These are phyloP conservation scores for Fusarium austroafricanum DNA, from an alignment of 2,329 filamentous ascomycete genomes.

Conservation along the genomic window DNA sequence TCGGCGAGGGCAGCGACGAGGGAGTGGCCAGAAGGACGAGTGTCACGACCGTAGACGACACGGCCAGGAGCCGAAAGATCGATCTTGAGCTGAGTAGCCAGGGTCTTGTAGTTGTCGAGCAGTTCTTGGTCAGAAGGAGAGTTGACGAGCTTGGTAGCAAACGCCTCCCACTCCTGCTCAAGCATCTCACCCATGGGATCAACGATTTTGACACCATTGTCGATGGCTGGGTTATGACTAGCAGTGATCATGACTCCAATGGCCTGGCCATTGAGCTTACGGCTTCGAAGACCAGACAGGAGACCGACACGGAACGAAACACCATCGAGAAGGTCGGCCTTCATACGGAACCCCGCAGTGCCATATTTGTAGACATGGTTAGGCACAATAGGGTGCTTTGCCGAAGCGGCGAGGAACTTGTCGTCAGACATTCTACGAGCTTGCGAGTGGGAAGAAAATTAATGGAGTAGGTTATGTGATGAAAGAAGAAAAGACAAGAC, in stretches of 20 bases:
- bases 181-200: constrained; percentile 99
- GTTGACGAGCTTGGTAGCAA: constrained; percentile 92
- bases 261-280: constrained; percentile 87
- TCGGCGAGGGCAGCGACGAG: constrained; percentile 83
- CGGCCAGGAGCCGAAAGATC: constrained; percentile 76
- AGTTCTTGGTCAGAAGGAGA: constrained; percentile 79
- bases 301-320: constrained; percentile 94
- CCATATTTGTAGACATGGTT: constrained; percentile 72
- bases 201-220: constrained; percentile 95
- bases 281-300: constrained; percentile 86
- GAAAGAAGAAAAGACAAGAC: constrained; percentile 13
- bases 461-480: constrained; percentile 10
- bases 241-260: constrained; percentile 98
- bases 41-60: constrained; percentile 92
- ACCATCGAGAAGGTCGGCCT: constrained; percentile 84
- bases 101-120: constrained; percentile 77
- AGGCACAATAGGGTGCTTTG: constrained; percentile 69
- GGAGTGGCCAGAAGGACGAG: constrained; percentile 87
- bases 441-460: constrained; percentile 1
- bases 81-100: constrained; percentile 81
- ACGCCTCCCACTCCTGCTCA: constrained; percentile 92
- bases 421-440: constrained; percentile 60
- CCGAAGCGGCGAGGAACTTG: constrained; percentile 69
- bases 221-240: constrained; percentile 88
- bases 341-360: constrained; percentile 76